Evolutionary conservation across 2,329 filamentous ascomycete genomes (phyloP), one percentile per base, ranked within the genome.

Genomic region (Diaporthe citri): DNA sequence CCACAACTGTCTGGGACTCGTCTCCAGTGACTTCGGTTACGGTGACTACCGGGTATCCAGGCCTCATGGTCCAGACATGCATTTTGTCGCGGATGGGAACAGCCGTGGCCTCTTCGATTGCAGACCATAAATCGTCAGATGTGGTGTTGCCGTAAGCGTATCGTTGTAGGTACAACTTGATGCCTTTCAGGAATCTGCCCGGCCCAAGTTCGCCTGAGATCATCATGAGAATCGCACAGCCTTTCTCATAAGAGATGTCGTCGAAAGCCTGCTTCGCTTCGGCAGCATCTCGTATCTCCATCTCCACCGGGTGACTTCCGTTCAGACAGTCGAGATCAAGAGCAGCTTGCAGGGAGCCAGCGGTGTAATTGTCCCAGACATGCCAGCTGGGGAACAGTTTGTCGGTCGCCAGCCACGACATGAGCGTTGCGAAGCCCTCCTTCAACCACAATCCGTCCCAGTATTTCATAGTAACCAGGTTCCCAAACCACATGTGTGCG

Each of bases 231-330:
- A 97, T 94, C 4, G 96, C 98, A 86, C 95, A 97, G 56, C 97
- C 97, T 87, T 99, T 98, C 77, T 97, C 88, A 82, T 98, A 99
- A 85, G 94, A 97, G 85, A 99, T 98, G 82, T 93, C 91, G 83
- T 99, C 97, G 81, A 99, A 98, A 78, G 98, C 97, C 84, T 98
- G 97, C 84, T 98, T 97, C 77, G 98, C 95, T 79, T 98, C 96
- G 15, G 98, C 90, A 39, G 95, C 96, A 82, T 98, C 95, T 79
- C 92, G 93, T 43, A 98, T 96, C 0, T 95, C 94, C 10, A 98
- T 96, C 84, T 98, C 96, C 78, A 99, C 98, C 9, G 97, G 94
- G 84, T 99, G 97, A 70, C 95, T 98, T 52, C 95, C 94, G 60
- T 96, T 93, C 78, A 99, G 91, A 60, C 94, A 93, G 82, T 99